Evolutionary conservation across 805 yeast genomes (phyloP).

Genomic region (Ogataea glucozyma): DNA sequence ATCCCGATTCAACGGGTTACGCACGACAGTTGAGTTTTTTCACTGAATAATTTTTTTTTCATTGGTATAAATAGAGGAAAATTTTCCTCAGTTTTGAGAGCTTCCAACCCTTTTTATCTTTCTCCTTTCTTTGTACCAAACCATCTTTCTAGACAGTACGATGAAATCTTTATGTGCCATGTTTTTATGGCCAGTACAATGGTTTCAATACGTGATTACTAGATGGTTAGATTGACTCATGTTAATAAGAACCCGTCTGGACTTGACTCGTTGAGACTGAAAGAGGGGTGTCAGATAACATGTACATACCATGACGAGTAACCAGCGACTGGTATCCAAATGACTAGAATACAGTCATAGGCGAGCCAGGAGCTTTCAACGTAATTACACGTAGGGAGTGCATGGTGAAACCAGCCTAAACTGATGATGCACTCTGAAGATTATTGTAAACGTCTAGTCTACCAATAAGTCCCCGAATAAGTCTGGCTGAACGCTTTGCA

Average conservation of each 20-base stretch:
- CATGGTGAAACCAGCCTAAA: too few species aligned
- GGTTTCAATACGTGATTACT: constrained; percentile 36
- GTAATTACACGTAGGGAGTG: too few species aligned
- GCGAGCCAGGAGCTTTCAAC: too few species aligned
- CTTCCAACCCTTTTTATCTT: constrained; percentile 1
- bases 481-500: too few species aligned
- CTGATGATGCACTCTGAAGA: too few species aligned
- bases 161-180: constrained; percentile 20
- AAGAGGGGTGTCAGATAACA: constrained; percentile 41
- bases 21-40: background rate
- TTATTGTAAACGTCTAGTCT: too few species aligned
- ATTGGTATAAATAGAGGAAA: constrained; percentile 9
- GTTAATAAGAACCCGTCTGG: constrained; percentile 41
- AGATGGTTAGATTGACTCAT: constrained; percentile 34
- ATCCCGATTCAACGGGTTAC: constrained; percentile 6
- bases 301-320: too few species aligned
- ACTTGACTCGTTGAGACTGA: constrained; percentile 29
- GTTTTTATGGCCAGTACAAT: constrained; percentile 23
- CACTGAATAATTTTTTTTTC: background rate
- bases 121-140: constrained; percentile 31
- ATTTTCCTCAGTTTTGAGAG: constrained; percentile 6
- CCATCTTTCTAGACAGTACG: constrained; percentile 41
- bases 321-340: too few species aligned
- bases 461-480: too few species aligned
- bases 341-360: too few species aligned